Base-by-base conservation (phyloP, 2,329 filamentous ascomycete species). In the Cordyceps sp. region DNA sequence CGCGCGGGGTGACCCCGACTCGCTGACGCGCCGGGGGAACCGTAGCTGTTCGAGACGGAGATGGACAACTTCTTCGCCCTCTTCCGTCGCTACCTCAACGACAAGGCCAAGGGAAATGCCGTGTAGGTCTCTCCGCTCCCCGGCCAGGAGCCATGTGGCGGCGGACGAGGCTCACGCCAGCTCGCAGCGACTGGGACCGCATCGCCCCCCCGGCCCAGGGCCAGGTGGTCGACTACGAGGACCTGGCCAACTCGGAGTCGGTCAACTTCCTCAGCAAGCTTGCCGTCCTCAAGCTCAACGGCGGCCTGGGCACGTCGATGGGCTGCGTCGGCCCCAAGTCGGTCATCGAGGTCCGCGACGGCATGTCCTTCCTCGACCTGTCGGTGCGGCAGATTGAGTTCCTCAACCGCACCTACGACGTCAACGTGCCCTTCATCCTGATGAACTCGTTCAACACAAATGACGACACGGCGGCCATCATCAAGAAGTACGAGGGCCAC, bases 391-490 rank as follows among this genome's bases (percentile, higher is more conserved):
- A 98, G 70, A 93, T 98, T 54, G 90, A 98, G 67, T 92, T 85
- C 69, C 78, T 98, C 47, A 98, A 98, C 78, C 81, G 86, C 59
- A 96, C 85, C 42, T 96, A 94, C 67, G 73, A 80, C 47, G 84
- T 92, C 58, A 96, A 94, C 55, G 90, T 98, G 22, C 90, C 90
- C 30, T 94, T 98, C 61, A 77, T 98, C 45, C 78, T 98, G 48
- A 98, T 98, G 90, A 98, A 98, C 78, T 96, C 90, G 34, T 98
- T 98, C 81, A 98, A 98, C 74, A 98, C 90, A 55, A 86, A 98
- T 58, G 75, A 88, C 49, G 90, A 98, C 55, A 98, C 90, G 32
- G 85, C 86, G 40, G 85, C 84, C 61, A 98, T 98, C 63, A 98
- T 98, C 69, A 98, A 98, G 77, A 98, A 98, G 70, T 98, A 96